Percentiles rank a stretch among this genome's conserved stretches.
These are phyloP conservation scores for Didymella pomorum DNA, from an alignment of 2,329 filamentous ascomycete species.

Conservation along the genomic window DNA sequence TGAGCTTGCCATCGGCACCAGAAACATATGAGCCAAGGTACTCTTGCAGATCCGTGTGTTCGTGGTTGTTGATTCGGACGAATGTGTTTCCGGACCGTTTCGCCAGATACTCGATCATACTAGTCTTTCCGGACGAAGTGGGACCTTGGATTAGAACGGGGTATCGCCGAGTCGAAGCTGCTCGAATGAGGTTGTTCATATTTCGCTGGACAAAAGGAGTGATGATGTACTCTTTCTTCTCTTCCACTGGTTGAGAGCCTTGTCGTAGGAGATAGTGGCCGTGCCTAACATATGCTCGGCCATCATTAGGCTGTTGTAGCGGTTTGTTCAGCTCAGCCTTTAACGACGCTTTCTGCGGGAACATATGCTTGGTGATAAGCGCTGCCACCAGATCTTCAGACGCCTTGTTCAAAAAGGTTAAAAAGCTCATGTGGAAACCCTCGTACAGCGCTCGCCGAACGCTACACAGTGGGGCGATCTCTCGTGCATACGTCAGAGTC, in stretches of 20 bases:
- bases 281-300: constrained; percentile 80
- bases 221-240: constrained; percentile 91
- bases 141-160: constrained; percentile 96
- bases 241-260: constrained; percentile 70
- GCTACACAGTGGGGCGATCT: constrained; percentile 84
- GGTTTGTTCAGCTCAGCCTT: constrained; percentile 79
- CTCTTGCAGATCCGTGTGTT: constrained; percentile 97
- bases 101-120: constrained; percentile 99
- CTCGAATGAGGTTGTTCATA: constrained; percentile 90
- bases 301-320: constrained; percentile 79
- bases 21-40: constrained; percentile 96
- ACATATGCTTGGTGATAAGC: constrained; percentile 80
- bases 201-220: constrained; percentile 96
- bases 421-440: constrained; percentile 97
- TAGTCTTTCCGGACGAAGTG: constrained; percentile 97
- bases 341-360: constrained; percentile 73
- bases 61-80: constrained; percentile 98
- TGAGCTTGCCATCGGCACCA: constrained; percentile 80
- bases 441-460: constrained; percentile 88
- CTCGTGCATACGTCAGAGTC: constrained; percentile 84
- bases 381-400: constrained; percentile 83
- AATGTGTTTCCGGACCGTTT: constrained; percentile 96
- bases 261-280: constrained; percentile 90
- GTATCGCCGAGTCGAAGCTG: constrained; percentile 89
- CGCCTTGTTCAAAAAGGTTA: constrained; percentile 83